A percentile compares a stretch with the other conserved stretches of the same genome.
Conservation (phyloP, 2,329 filamentous ascomycete genomes). For the Aspergillus amoenus region DNA sequence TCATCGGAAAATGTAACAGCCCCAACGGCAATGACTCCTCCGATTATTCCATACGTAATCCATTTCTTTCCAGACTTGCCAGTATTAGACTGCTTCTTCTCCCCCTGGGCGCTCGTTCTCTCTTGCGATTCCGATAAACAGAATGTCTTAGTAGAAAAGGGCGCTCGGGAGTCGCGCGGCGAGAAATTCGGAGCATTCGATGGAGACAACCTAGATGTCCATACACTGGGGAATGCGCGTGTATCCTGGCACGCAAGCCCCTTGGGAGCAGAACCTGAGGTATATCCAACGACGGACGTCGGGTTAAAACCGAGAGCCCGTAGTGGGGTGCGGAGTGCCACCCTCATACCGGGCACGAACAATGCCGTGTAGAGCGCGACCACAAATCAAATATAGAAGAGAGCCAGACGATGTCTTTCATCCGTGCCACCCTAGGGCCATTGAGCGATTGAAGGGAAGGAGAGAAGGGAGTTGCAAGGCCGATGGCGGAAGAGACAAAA, state of each 20-base stretch:
- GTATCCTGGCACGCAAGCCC: constrained; percentile 1
- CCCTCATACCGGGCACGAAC: constrained; percentile 33
- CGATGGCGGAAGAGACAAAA: constrained; percentile 9
- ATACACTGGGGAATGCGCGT: not conserved
- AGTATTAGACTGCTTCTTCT: constrained; percentile 14
- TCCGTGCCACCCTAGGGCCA: constrained; percentile 9
- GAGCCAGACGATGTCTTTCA: constrained; percentile 5
- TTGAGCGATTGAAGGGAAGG: constrained; percentile 1
- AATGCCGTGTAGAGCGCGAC: constrained; percentile 18
- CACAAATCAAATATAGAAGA: constrained; percentile 8
- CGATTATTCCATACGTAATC: constrained; percentile 34
- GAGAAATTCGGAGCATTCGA: not conserved
- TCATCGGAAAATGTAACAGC: constrained; percentile 60
- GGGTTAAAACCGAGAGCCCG: constrained; percentile 31
- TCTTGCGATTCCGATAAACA: constrained; percentile 14
- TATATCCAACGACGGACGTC: constrained; percentile 27
- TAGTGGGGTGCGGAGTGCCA: constrained; percentile 32
- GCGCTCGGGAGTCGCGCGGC: constrained; percentile 1
- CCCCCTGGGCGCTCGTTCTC: constrained; percentile 8
- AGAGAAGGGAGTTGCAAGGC: not conserved
- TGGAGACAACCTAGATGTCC: not conserved
- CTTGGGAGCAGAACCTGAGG: constrained; percentile 18
- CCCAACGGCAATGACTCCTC: constrained; percentile 41
- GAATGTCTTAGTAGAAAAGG: constrained; percentile 22
- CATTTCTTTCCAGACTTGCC: constrained; percentile 22